Conservation (phyloP, 345 rosid species). For the Pistacia vera region DNA sequence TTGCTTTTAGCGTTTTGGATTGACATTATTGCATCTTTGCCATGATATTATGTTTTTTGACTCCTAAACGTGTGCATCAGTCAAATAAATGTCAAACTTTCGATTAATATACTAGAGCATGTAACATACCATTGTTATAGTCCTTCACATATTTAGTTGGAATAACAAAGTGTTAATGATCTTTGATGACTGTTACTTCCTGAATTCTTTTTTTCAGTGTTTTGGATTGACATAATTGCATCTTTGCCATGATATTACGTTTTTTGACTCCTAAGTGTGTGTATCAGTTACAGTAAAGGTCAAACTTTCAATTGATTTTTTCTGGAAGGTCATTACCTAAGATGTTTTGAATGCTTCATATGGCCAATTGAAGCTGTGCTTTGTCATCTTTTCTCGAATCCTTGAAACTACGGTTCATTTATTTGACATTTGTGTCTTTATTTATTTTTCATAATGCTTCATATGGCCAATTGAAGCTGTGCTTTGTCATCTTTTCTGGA, state of each 20-base stretch:
- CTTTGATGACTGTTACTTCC: not conserved
- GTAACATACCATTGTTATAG: slow-evolving; percentile 9
- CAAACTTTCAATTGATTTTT: not conserved
- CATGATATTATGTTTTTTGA: too few relatives aligned
- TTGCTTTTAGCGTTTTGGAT: too few relatives aligned
- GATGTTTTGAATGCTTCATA: not conserved
- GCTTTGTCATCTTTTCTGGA: not conserved
- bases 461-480: not conserved
- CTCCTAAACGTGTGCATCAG: too few relatives aligned
- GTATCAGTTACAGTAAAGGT: not conserved
- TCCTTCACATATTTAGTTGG: slow-evolving; percentile 20
- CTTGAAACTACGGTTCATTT: not conserved
- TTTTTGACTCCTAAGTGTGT: not conserved
- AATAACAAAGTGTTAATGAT: slow-evolving; percentile 4
- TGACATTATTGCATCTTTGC: too few relatives aligned
- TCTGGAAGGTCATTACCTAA: not conserved
- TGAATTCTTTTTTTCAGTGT: not conserved
- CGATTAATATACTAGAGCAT: not conserved
- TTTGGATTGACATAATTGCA: slow-evolving; percentile 5
- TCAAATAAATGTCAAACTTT: not conserved
- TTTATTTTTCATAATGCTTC: not conserved
- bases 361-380: not conserved
- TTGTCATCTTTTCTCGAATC: not conserved
- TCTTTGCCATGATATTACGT: not conserved
- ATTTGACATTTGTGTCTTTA: not conserved